Evolutionary conservation across 176 grass and related monocot genomes (phyloP).

Genomic region (Carex parvula): DNA sequence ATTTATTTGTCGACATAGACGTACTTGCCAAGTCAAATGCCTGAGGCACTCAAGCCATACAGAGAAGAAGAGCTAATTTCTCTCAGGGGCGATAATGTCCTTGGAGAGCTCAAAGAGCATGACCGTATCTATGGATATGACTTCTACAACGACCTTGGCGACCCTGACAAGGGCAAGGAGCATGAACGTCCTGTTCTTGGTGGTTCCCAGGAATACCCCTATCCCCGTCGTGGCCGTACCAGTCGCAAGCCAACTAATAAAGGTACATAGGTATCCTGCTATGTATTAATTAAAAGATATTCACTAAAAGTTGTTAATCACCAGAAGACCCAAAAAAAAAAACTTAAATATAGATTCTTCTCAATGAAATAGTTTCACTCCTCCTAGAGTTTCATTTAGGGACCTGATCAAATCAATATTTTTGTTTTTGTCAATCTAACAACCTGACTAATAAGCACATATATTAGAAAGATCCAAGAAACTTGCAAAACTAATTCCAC

Average conservation of each 20-base stretch:
- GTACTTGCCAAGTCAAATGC: slow-evolving; percentile 62
- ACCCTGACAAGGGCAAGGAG: slow-evolving; percentile 18
- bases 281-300: background rate
- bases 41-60: slow-evolving; percentile 48
- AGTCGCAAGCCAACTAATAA: slow-evolving; percentile 12
- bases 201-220: slow-evolving; percentile 39
- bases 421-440: background rate
- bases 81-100: slow-evolving; percentile 50
- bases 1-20: slow-evolving; percentile 29
- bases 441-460: background rate
- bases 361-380: background rate
- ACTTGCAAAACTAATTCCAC: background rate
- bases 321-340: background rate
- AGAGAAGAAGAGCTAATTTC: slow-evolving; percentile 55
- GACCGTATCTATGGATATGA: slow-evolving; percentile 72
- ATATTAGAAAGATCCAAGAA: background rate
- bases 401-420: background rate
- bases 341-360: background rate
- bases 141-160: slow-evolving; percentile 76
- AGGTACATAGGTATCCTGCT: slow-evolving; percentile 16
- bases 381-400: background rate
- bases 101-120: slow-evolving; percentile 38
- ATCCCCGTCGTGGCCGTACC: slow-evolving; percentile 50
- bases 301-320: background rate
- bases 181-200: slow-evolving; percentile 52